Base-by-base conservation (phyloP, 495 filamentous ascomycete species). In the Xanthoparmelia taractica region DNA sequence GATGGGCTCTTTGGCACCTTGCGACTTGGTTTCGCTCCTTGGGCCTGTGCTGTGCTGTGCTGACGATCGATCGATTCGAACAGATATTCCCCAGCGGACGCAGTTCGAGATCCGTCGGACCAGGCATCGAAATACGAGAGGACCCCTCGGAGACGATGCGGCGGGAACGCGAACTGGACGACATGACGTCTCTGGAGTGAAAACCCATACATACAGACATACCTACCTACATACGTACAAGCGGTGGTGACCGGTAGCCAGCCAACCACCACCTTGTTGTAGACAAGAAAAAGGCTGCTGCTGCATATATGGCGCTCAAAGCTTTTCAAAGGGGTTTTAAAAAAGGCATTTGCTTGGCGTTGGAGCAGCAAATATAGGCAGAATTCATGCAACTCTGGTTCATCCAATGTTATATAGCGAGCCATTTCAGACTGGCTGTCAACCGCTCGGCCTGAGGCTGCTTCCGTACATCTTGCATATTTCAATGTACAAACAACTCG, bases 1-100 rank as follows among this genome's bases (percentile, higher is more conserved):
- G 47, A 50, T 50, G 17, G 15, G 7, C 18, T 10, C n/a, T 25
- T 13, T 23, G 20, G 23, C 40, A n/a, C n/a, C 20, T 23, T 20
- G 13, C 10, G 0, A 7, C 27, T 31, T 18, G 48, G 29, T 17
- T 8, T 37, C 11, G 0, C 20, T 47, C 18, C 56, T 52, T 41
- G n/a, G n/a, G n/a, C n/a, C n/a, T n/a, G n/a, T 4, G 17, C 8
- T 27, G 29, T 4, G 23, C 23, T 36, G 7, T 50, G 41, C 59
- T 71, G 25, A 69, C 45, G 11, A 0, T 18, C 13, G 40, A n/a
- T 18, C 10, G 40, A n/a, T 18, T 10, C 34, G 17, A 57, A 61
- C 17, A 66, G 87, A 78, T 90, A 55, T 89, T 90, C 70, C 87
- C 87, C 13, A 75, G 71, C 41, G 77, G 84, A 65, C 79, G 87